Evolutionary conservation across 805 yeast genomes (phyloP).

Genomic region (Trichomonascus vanleenenianus): DNA sequence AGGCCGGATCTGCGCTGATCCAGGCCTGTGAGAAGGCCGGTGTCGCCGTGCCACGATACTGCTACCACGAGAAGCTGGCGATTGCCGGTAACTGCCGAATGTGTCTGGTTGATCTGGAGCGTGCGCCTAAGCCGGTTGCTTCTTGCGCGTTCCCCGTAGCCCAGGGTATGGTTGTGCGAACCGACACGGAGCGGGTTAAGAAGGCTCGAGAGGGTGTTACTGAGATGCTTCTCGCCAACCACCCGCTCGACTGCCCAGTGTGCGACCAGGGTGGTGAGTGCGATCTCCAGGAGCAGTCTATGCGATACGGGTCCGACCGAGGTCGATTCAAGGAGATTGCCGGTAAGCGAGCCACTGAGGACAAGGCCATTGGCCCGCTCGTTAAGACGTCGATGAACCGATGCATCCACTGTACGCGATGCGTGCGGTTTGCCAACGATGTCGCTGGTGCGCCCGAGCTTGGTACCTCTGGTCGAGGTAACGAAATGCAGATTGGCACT

Average conservation of each 20-base stretch:
- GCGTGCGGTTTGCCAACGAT: conserved; percentile 84
- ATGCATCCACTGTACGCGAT: conserved; percentile 87
- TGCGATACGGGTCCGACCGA: conserved; percentile 77
- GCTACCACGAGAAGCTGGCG: conserved; percentile 86
- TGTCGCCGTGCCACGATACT: conserved; percentile 78
- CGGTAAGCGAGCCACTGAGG: conserved; percentile 86
- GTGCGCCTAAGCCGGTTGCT: conserved; percentile 83
- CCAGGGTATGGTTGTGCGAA: conserved; percentile 79
- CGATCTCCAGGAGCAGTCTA: conserved; percentile 81
- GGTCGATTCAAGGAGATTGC: conserved; percentile 75
- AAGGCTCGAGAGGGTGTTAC: conserved; percentile 87
- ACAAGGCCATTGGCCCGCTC: conserved; percentile 83
- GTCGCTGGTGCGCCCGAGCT: conserved; percentile 90
- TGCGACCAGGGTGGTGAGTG: conserved; percentile 96
- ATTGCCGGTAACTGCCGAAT: conserved; percentile 90
- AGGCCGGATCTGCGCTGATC: conserved; percentile 80
- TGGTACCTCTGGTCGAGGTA: conserved; percentile 85
- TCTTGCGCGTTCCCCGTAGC: conserved; percentile 91
- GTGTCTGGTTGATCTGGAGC: conserved; percentile 86
- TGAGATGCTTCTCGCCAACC: conserved; percentile 80
- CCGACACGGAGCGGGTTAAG: conserved; percentile 68
- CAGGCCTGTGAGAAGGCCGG: conserved; percentile 93
- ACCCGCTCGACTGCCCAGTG: conserved; percentile 86
- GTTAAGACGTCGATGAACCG: conserved; percentile 88
- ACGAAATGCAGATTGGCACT: conserved; percentile 87